A percentile compares a stretch with the other conserved stretches of the same genome.
Evolutionary conservation across 2,329 filamentous ascomycete species (phyloP).

Genomic region (Phaeoacremonium minimum): DNA sequence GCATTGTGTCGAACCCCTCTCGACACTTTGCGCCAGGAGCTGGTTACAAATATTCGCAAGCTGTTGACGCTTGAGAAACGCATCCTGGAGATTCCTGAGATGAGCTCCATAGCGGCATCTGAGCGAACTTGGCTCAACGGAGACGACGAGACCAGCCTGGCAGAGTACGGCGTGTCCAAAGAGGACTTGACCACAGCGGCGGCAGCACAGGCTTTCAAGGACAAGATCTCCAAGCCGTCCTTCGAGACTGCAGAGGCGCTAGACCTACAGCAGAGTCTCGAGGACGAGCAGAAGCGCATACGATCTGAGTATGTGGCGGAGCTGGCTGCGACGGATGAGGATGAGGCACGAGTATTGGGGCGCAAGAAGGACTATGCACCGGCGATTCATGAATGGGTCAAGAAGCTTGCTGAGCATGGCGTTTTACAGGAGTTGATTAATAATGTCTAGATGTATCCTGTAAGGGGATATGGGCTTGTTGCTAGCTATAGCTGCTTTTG

Average conservation of each 20-base stretch:
- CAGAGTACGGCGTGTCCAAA: slow-evolving; percentile 2
- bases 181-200: slow-evolving; percentile 1
- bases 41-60: slow-evolving; percentile 34
- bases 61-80: slow-evolving; percentile 27
- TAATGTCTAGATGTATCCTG: too few relatives aligned
- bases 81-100: slow-evolving; percentile 3
- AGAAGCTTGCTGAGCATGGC: slow-evolving; percentile 63
- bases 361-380: slow-evolving; percentile 66
- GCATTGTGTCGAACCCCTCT: slow-evolving; percentile 68
- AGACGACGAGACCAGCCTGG: slow-evolving; percentile 3
- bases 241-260: slow-evolving; percentile 10
- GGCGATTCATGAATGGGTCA: slow-evolving; percentile 65
- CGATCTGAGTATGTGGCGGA: slow-evolving; percentile 45
- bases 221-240: background rate
- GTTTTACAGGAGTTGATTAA: slow-evolving; percentile 41
- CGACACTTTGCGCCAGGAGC: slow-evolving; percentile 37
- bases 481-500: too few relatives aligned
- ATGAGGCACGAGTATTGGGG: slow-evolving; percentile 47
- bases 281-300: slow-evolving; percentile 33
- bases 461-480: too few relatives aligned
- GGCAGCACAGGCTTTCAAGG: background rate
- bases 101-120: too few relatives aligned
- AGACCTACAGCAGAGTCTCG: slow-evolving; percentile 32
- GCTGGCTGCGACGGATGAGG: slow-evolving; percentile 35
- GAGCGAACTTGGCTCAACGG: slow-evolving; percentile 1